Conservation (phyloP, 1,284 basidiomycete species). For the Ustilago xerochloae region DNA sequence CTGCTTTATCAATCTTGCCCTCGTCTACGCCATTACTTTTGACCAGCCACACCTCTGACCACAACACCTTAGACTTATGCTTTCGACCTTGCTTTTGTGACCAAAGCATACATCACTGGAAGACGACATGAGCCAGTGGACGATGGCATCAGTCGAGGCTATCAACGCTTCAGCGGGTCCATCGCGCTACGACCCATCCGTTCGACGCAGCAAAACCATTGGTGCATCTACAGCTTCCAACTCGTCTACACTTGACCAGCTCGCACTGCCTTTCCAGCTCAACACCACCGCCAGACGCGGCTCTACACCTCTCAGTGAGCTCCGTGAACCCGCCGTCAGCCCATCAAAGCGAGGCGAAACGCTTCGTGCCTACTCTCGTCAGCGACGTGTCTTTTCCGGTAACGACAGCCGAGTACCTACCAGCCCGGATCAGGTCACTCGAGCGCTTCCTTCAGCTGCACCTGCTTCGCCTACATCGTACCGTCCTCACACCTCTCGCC, state of each 20-base stretch:
- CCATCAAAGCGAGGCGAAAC: slow-evolving; percentile 38
- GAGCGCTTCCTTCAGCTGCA: slow-evolving; percentile 1
- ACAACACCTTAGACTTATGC: not conserved
- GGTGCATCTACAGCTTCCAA: not conserved
- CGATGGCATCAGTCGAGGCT: slow-evolving; percentile 8
- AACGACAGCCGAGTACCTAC: slow-evolving; percentile 5
- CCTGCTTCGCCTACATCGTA: slow-evolving; percentile 15
- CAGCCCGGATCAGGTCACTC: slow-evolving; percentile 12
- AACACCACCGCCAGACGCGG: not conserved
- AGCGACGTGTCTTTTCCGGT: slow-evolving; percentile 36
- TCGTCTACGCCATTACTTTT: too few relatives aligned
- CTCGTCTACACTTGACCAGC: slow-evolving; percentile 1
- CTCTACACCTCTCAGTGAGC: not conserved
- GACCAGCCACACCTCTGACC: too few relatives aligned
- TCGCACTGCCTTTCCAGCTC: slow-evolving; percentile 17
- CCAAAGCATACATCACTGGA: not conserved
- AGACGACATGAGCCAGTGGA: slow-evolving; percentile 21
- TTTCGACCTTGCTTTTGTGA: not conserved
- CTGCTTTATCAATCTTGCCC: too few relatives aligned
- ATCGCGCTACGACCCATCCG: slow-evolving; percentile 1
- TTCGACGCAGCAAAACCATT: slow-evolving; percentile 39
- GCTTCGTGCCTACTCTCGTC: slow-evolving; percentile 32
- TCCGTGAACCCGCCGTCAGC: slow-evolving; percentile 17
- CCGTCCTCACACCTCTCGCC: slow-evolving; percentile 9
- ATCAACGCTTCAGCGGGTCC: slow-evolving; percentile 22